Conservation (phyloP, 2,329 filamentous ascomycete species). For the Alternaria sp. region DNA sequence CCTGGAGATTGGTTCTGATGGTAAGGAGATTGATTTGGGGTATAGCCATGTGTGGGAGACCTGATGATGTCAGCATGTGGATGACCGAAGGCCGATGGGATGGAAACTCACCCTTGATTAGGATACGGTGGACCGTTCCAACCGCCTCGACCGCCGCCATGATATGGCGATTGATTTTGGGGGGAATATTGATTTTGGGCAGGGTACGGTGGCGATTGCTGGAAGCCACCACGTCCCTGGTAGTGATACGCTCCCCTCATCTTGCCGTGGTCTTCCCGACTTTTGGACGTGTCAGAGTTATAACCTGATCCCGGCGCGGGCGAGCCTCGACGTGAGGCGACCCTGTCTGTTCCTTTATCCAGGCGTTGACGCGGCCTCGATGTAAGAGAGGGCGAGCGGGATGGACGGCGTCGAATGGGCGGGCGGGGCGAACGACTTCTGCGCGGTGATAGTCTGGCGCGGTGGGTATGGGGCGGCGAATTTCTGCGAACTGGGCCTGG, state of each 20-base stretch:
- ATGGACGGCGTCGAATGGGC: slow-evolving; percentile 33
- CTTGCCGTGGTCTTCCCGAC: slow-evolving; percentile 33
- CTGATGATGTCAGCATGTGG: slow-evolving; percentile 41
- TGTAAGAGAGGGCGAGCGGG: slow-evolving; percentile 35
- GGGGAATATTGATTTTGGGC: slow-evolving; percentile 67
- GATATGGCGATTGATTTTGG: slow-evolving; percentile 67
- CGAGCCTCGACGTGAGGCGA: slow-evolving; percentile 34
- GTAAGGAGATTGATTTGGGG: slow-evolving; percentile 62
- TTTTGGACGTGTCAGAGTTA: slow-evolving; percentile 39
- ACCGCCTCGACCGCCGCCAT: slow-evolving; percentile 59
- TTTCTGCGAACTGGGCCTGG: slow-evolving; percentile 29
- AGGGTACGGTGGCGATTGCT: slow-evolving; percentile 65
- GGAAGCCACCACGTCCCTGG: slow-evolving; percentile 54
- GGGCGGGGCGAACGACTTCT: slow-evolving; percentile 35
- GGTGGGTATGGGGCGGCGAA: slow-evolving; percentile 30
- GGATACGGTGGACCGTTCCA: slow-evolving; percentile 57
- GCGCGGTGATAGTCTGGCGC: slow-evolving; percentile 24
- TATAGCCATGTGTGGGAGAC: slow-evolving; percentile 63
- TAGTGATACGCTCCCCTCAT: slow-evolving; percentile 48
- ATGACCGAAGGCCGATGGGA: background rate
- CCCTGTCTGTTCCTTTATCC: slow-evolving; percentile 28
- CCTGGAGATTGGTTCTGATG: slow-evolving; percentile 45
- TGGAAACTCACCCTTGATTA: slow-evolving; percentile 57
- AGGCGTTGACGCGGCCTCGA: slow-evolving; percentile 19
- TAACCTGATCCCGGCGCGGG: slow-evolving; percentile 37